Evolutionary conservation across 495 filamentous ascomycete genomes (phyloP).

Genomic region (Xylaria bambusicola): DNA sequence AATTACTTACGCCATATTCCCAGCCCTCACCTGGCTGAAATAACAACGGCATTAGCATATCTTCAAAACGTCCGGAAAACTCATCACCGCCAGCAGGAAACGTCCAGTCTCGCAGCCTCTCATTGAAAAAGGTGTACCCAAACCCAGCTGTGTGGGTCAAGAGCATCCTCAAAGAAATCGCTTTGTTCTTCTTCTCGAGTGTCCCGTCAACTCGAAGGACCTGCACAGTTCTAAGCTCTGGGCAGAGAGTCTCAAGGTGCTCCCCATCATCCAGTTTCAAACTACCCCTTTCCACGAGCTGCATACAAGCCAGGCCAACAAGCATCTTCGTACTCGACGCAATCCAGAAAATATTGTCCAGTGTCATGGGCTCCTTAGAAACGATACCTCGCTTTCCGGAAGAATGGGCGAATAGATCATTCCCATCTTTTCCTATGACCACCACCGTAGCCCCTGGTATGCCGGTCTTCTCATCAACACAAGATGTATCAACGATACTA

Average conservation of each 20-base stretch:
- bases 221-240: slow-evolving; percentile 12
- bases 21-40: slow-evolving; percentile 60
- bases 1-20: slow-evolving; percentile 58
- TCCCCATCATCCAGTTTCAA: slow-evolving; percentile 54
- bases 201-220: slow-evolving; percentile 33
- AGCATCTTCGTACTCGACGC: slow-evolving; percentile 61
- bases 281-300: slow-evolving; percentile 58
- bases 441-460: slow-evolving; percentile 51
- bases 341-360: slow-evolving; percentile 60
- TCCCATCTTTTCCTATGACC: slow-evolving; percentile 51
- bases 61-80: slow-evolving; percentile 46
- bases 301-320: slow-evolving; percentile 59
- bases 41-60: slow-evolving; percentile 53
- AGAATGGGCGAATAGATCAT: slow-evolving; percentile 48
- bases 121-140: slow-evolving; percentile 56
- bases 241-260: slow-evolving; percentile 39
- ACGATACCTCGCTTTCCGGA: slow-evolving; percentile 45
- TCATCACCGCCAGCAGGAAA: slow-evolving; percentile 56
- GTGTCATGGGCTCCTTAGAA: slow-evolving; percentile 42
- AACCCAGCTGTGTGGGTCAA: slow-evolving; percentile 61
- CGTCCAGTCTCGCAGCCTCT: slow-evolving; percentile 47
- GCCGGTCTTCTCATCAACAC: slow-evolving; percentile 38
- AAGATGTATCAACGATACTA: slow-evolving; percentile 37
- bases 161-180: slow-evolving; percentile 64
- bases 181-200: slow-evolving; percentile 52